A percentile compares a stretch with the other conserved stretches of the same genome.
These are phyloP conservation scores for Plasmodium gonderi DNA, from an alignment of 169 alveolate genomes.

Conservation along the genomic window DNA sequence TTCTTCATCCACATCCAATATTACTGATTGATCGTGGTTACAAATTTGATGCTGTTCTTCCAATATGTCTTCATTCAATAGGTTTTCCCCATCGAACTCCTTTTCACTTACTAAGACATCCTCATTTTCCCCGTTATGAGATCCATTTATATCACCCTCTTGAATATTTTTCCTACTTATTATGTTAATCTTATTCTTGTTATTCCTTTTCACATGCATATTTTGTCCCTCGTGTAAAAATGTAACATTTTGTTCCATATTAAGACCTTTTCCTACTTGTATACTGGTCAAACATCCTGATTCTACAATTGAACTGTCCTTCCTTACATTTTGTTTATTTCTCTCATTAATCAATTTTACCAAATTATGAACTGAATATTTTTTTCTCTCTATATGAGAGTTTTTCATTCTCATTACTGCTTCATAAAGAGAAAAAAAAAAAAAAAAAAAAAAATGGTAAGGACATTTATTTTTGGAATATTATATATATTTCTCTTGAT, in stretches of 20 bases:
- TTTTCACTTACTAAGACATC: not conserved
- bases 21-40: too few species aligned
- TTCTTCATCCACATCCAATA: too few species aligned
- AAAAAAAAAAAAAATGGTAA: not conserved
- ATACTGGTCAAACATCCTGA: not conserved
- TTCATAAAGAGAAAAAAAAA: not conserved
- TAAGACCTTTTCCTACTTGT: not conserved
- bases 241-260: not conserved
- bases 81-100: not conserved
- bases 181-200: not conserved
- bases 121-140: not conserved
- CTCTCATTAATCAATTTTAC: conserved; percentile 63
- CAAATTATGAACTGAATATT: conserved; percentile 69
- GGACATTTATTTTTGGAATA: not conserved
- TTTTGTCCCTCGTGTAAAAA: not conserved
- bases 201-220: not conserved
- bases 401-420: conserved; percentile 8
- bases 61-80: too few species aligned
- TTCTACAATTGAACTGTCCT: not conserved
- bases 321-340: conserved; percentile 22
- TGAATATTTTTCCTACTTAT: not conserved
- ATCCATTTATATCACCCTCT: not conserved
- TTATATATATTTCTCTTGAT: not conserved
- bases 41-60: too few species aligned
- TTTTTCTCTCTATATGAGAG: conserved; percentile 21